phyloP scores from a whole-genome alignment of 768 basidiomycete species.

The Mrakia gelida region DNA sequence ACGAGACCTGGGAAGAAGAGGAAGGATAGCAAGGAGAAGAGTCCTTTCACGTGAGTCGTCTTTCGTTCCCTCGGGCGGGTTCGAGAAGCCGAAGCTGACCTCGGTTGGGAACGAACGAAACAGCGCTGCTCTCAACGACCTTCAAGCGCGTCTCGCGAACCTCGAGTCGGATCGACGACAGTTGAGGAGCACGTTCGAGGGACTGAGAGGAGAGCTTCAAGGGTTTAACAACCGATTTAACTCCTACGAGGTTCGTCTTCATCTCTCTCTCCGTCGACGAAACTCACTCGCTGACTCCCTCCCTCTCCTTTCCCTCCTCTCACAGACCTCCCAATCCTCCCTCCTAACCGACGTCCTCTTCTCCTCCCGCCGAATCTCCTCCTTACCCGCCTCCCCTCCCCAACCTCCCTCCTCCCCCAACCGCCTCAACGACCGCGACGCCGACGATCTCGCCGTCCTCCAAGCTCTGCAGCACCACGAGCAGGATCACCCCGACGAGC shows the following conservation, averaged over 20 bases:
- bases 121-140: constrained; percentile 23
- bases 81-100: background rate
- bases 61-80: background rate
- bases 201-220: constrained; percentile 33
- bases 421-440: background rate
- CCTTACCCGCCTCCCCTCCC: background rate
- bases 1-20: background rate
- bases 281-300: background rate
- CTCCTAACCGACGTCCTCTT: constrained; percentile 21
- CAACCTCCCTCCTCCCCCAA: background rate
- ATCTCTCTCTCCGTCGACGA: background rate
- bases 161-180: constrained; percentile 30
- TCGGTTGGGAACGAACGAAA: background rate
- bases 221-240: constrained; percentile 34
- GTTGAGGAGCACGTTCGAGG: constrained; percentile 24
- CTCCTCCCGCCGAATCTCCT: background rate
- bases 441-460: background rate
- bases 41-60: constrained; percentile 24
- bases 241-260: constrained; percentile 25
- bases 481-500: background rate
- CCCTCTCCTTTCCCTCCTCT: background rate
- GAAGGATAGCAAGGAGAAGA: constrained; percentile 17
- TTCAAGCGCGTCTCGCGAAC: constrained; percentile 30
- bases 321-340: constrained; percentile 9
- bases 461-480: background rate